A percentile compares a stretch with the other conserved stretches of the same genome.
These are phyloP conservation scores for Ceratobasidium sp. DNA, from an alignment of 1,284 basidiomycete genomes.

Conservation along the genomic window DNA sequence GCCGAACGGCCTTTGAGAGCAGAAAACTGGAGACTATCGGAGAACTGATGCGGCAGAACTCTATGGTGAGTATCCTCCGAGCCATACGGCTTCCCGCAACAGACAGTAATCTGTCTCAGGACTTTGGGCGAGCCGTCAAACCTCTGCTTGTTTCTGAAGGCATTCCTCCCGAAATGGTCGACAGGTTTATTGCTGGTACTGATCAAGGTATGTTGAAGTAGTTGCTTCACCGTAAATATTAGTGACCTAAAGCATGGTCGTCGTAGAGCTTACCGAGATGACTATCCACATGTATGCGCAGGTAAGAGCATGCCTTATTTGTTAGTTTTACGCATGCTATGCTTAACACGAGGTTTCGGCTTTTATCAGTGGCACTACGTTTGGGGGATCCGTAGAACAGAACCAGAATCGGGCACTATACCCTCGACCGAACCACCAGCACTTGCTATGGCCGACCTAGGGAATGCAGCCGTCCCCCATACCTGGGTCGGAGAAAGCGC, in stretches of 20 bases:
- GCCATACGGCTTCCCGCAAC: neutral
- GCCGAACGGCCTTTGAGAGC: slow-evolving; percentile 32
- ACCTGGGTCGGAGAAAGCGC: no score
- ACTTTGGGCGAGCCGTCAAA: slow-evolving; percentile 39
- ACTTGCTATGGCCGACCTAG: no score
- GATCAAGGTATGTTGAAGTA: slow-evolving; percentile 17
- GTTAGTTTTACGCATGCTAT: no score
- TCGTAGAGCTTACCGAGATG: slow-evolving; percentile 8
- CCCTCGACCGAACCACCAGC: neutral
- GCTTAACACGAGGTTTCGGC: no score
- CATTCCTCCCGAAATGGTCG: slow-evolving; percentile 27
- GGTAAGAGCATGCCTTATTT: slow-evolving; percentile 18
- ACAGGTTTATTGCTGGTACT: slow-evolving; percentile 34
- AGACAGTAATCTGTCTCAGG: neutral
- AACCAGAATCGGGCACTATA: neutral
- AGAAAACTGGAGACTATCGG: slow-evolving; percentile 41
- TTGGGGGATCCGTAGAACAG: neutral
- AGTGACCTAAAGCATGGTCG: neutral
- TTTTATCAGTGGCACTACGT: no score
- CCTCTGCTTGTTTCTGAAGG: slow-evolving; percentile 29
- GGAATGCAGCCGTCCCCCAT: no score
- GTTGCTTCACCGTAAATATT: neutral
- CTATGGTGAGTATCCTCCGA: neutral
- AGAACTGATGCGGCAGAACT: slow-evolving; percentile 42
- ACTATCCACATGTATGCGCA: slow-evolving; percentile 33